phyloP scores from a whole-genome alignment of 2,329 filamentous ascomycete genomes.

The Colletotrichum sp. region DNA sequence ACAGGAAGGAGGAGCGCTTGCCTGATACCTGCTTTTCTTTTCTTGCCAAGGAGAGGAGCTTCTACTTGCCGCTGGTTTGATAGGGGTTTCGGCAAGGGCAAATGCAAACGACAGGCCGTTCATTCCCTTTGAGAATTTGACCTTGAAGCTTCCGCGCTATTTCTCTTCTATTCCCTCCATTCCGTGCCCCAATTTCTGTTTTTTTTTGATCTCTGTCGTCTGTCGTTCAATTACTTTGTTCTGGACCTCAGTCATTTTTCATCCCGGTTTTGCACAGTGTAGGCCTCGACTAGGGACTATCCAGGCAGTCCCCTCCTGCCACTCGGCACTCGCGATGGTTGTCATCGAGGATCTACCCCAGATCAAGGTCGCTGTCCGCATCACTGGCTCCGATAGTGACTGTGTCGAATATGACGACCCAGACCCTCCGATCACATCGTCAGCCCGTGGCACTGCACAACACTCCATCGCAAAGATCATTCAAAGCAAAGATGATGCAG shows the following conservation, averaged over 20 bases:
- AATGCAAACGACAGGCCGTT: neutral
- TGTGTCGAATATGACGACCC: constrained; percentile 1
- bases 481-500: neutral
- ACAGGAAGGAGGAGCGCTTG: neutral
- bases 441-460: neutral
- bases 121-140: neutral
- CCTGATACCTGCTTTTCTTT: neutral
- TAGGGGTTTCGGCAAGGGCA: neutral
- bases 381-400: neutral
- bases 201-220: too few relatives aligned
- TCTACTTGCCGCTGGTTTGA: neutral
- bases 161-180: neutral
- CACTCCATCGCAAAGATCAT: neutral
- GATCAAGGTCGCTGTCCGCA: neutral
- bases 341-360: neutral
- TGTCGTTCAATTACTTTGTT: neutral
- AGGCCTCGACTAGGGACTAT: neutral
- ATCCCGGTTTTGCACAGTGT: neutral
- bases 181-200: too few relatives aligned
- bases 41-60: neutral
- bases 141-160: neutral
- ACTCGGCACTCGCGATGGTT: neutral
- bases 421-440: neutral
- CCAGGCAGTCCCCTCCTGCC: neutral
- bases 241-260: neutral